Base-by-base conservation (phyloP, 1,284 basidiomycete genomes). In the Apiotrichum veenhuisii region DNA sequence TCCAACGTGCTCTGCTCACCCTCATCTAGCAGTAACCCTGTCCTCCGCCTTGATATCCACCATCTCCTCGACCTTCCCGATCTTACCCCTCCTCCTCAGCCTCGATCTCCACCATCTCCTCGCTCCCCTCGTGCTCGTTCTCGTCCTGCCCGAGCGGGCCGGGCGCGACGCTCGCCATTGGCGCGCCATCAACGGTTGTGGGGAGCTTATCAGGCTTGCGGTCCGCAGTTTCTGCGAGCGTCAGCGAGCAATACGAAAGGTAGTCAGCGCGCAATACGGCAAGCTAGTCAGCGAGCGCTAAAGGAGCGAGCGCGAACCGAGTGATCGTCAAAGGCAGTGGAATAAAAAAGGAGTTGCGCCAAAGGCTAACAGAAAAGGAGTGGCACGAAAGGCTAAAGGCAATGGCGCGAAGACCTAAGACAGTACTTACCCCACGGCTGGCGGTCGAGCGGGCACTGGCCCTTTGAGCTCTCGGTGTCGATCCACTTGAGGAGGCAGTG, bases 401-500 rank as follows among this genome's bases (percentile, higher is more conserved):
- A n/a, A n/a, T n/a, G n/a, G n/a, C n/a, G n/a, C n/a, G n/a, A n/a
- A n/a, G n/a, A n/a, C n/a, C n/a, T n/a, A n/a, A n/a, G n/a, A n/a
- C n/a, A n/a, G n/a, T n/a, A n/a, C 88, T 65, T 67, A 95, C 92
- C 87, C 93, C 93, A 97, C 5, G 86, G 81, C 68, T 90, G 80
- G 43, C 93, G 81, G 70, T 96, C 93, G 87, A 97, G 92, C 14
- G 93, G 93, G 79, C 93, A 96, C 68, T 91, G 89, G 65, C 88
- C 85, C 72, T 94, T 94, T 36, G 88, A 90, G 17, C 87, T 84
- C 3, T 86, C 81, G 0, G 91, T 92, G 2, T 85, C 85, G 59
- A 96, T 85, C 93, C 93, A 97, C 74, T 95, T 95, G 64, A 94
- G 81, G 15, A 97, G 78, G 77, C 93, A 96, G 75, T 94, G 91